Percentiles rank a stretch among this genome's conserved stretches.
Conservation (phyloP, 345 rosid genomes). For the Lumnitzera littorea region DNA sequence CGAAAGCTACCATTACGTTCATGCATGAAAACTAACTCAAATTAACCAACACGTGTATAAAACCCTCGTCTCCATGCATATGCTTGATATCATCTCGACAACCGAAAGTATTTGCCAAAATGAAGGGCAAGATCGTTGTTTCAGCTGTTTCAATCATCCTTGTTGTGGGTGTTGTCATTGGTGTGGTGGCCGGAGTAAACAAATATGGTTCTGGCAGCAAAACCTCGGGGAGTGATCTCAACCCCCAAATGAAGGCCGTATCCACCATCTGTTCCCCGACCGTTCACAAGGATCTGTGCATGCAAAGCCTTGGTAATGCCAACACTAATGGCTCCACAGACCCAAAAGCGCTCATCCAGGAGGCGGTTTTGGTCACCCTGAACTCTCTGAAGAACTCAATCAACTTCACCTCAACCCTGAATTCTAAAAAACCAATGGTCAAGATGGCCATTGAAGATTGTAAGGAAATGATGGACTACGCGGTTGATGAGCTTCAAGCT, state of each 20-base stretch:
- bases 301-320: conserved; percentile 29
- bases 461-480: conserved; percentile 23
- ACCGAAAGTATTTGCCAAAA: neutral
- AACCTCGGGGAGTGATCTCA: conserved; percentile 6
- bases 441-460: conserved; percentile 35
- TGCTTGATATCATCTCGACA: too few species aligned
- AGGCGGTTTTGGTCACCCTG: conserved; percentile 30
- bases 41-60: too few species aligned
- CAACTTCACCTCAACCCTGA: conserved; percentile 26
- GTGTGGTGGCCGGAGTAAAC: conserved; percentile 21
- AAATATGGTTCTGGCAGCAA: neutral
- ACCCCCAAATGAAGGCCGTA: conserved; percentile 28
- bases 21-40: too few species aligned
- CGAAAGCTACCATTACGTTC: too few species aligned
- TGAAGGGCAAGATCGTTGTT: conserved; percentile 22
- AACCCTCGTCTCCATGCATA: too few species aligned
- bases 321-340: conserved; percentile 23
- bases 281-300: conserved; percentile 41
- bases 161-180: conserved; percentile 35
- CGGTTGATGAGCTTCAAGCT: conserved; percentile 25
- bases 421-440: conserved; percentile 6
- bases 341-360: conserved; percentile 41
- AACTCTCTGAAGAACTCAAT: conserved; percentile 27
- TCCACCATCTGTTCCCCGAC: conserved; percentile 34
- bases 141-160: conserved; percentile 35